Percentiles rank a stretch among this genome's conserved stretches.
Evolutionary conservation across 2,329 filamentous ascomycete species (phyloP).

Genomic region (Diaporthe amygdali): DNA sequence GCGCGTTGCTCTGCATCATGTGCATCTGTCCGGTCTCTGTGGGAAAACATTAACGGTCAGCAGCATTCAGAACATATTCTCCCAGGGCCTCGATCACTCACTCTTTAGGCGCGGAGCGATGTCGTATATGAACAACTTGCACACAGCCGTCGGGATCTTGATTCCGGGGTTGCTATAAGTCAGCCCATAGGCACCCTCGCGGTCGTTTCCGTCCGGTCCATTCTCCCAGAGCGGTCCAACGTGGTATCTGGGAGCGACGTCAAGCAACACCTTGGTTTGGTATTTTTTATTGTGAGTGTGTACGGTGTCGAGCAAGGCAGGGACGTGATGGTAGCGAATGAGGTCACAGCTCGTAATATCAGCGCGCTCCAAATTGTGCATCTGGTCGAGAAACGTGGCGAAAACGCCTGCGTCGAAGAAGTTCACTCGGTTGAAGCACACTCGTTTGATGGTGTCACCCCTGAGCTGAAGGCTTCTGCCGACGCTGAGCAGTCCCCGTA

Average conservation of each 20-base stretch:
- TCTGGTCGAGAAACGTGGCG: conserved; percentile 1
- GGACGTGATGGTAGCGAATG: conserved; percentile 7
- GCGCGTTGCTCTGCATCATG: conserved; percentile 8
- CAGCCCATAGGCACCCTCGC: conserved; percentile 21
- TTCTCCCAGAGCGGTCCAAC: neutral
- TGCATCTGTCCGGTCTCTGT: conserved; percentile 17
- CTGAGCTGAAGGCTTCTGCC: neutral
- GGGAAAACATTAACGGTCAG: neutral
- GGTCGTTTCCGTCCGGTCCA: neutral
- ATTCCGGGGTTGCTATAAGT: conserved; percentile 10
- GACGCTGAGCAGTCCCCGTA: neutral
- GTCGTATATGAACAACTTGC: conserved; percentile 10
- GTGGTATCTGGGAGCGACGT: conserved; percentile 17
- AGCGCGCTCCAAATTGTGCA: conserved; percentile 16
- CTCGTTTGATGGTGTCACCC: neutral
- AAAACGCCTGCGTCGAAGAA: conserved; percentile 10
- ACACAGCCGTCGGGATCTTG: conserved; percentile 16
- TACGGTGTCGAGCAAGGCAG: conserved; percentile 6
- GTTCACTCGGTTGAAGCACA: conserved; percentile 9
- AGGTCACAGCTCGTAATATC: conserved; percentile 19
- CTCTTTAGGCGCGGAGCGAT: conserved; percentile 16
- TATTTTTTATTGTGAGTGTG: neutral
- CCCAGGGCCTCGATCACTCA: neutral
- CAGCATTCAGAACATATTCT: too few relatives aligned
- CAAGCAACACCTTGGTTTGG: neutral